phyloP scores from a whole-genome alignment of 73 alveolate genomes.

The Paramecium tetraurelia region DNA sequence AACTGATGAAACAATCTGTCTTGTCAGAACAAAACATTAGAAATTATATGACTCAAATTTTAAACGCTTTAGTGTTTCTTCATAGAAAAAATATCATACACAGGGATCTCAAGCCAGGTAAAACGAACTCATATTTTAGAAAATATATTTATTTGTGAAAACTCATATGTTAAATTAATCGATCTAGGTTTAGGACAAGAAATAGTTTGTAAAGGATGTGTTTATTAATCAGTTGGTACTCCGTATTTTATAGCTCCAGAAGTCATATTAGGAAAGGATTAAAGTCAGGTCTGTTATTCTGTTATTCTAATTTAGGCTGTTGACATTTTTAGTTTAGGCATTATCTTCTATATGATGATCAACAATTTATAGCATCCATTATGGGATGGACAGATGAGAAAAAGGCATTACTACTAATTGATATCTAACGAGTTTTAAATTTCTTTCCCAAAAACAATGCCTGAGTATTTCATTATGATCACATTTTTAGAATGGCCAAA shows the following conservation, averaged over 20 bases:
- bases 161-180: neutral
- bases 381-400: slow-evolving; percentile 33
- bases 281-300: neutral
- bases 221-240: slow-evolving; percentile 13
- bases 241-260: slow-evolving; percentile 25
- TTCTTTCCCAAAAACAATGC: neutral
- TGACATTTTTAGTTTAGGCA: slow-evolving; percentile 38
- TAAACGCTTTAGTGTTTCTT: slow-evolving; percentile 8
- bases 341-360: slow-evolving; percentile 20
- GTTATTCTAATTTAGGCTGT: neutral
- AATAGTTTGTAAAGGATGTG: slow-evolving; percentile 30
- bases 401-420: neutral
- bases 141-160: slow-evolving; percentile 10
- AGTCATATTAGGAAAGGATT: neutral
- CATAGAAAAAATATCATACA: slow-evolving; percentile 6
- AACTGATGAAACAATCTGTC: neutral
- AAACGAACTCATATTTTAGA: neutral
- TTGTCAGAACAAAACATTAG: neutral
- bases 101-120: slow-evolving; percentile 29
- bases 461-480: neutral
- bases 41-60: neutral
- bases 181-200: slow-evolving; percentile 13
- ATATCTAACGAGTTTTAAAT: neutral
- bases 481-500: neutral
- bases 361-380: neutral